A percentile compares a stretch with the other conserved stretches of the same genome.
These are phyloP conservation scores for Triangularia setosa DNA, from an alignment of 2,329 filamentous ascomycete genomes.

Conservation along the genomic window DNA sequence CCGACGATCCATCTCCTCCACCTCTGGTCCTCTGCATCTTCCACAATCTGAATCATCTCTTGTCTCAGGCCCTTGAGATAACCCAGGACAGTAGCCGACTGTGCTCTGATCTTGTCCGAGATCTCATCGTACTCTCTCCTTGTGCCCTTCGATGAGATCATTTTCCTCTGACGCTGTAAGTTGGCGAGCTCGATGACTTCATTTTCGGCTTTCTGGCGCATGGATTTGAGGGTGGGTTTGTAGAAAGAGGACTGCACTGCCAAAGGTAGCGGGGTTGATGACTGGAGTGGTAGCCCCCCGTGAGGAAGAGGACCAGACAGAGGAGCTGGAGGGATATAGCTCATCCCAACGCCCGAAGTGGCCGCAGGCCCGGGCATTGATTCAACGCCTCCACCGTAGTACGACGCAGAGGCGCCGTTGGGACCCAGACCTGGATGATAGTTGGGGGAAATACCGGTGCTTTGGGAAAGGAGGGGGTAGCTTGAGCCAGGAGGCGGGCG, in stretches of 20 bases:
- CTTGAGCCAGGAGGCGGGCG: slow-evolving; percentile 4
- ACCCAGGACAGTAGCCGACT: slow-evolving; percentile 40
- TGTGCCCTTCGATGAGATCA: slow-evolving; percentile 19
- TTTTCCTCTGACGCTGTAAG: slow-evolving; percentile 30
- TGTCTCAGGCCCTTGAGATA: slow-evolving; percentile 44
- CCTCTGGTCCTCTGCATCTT: slow-evolving; percentile 44
- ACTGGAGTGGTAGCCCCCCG: neutral
- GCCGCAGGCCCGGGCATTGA: slow-evolving; percentile 1
- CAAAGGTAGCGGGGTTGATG: slow-evolving; percentile 11
- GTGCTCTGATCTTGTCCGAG: slow-evolving; percentile 41
- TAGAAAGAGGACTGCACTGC: slow-evolving; percentile 1
- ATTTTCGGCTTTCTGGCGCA: slow-evolving; percentile 27
- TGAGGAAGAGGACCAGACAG: neutral
- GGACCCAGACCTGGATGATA: neutral
- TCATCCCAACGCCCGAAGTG: neutral
- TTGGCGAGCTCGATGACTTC: slow-evolving; percentile 34
- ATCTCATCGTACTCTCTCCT: slow-evolving; percentile 34
- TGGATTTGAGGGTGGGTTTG: slow-evolving; percentile 23
- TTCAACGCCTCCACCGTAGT: neutral
- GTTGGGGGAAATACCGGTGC: slow-evolving; percentile 4
- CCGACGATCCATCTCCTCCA: slow-evolving; percentile 53
- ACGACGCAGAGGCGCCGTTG: neutral
- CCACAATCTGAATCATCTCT: slow-evolving; percentile 42
- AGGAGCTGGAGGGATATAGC: neutral
- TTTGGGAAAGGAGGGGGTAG: slow-evolving; percentile 9